A percentile compares a stretch with the other conserved stretches of the same genome.
Conservation (phyloP, 176 grass and related monocot species). For the Oropetium thomaeum region DNA sequence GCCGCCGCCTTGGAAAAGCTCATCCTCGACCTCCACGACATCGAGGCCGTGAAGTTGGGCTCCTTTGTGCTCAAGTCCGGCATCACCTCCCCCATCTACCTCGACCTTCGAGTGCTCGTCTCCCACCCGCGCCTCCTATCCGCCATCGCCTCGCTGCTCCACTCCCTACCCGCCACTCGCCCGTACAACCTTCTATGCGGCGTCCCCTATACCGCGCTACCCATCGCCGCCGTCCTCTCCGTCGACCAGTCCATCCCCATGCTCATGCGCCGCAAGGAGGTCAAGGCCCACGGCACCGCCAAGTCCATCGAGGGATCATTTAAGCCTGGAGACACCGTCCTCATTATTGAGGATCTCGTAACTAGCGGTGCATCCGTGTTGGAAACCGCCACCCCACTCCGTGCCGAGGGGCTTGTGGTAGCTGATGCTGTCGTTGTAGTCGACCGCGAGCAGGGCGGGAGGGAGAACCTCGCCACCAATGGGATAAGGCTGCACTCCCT, state of each 20-base stretch:
- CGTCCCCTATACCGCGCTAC: constrained; percentile 93
- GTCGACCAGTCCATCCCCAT: constrained; percentile 65
- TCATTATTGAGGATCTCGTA: constrained; percentile 92
- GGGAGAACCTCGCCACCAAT: constrained; percentile 68
- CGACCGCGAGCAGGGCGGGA: constrained; percentile 83
- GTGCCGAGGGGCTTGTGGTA: constrained; percentile 54
- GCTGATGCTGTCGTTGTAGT: constrained; percentile 75
- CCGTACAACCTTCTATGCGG: constrained; percentile 80
- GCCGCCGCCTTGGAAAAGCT: constrained; percentile 50
- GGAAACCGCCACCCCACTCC: constrained; percentile 68
- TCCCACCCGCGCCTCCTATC: constrained; percentile 78
- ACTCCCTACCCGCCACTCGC: constrained; percentile 42
- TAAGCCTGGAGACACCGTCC: constrained; percentile 45
- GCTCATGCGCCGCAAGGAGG: constrained; percentile 96
- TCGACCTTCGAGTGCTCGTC: constrained; percentile 90
- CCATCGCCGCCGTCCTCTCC: constrained; percentile 81
- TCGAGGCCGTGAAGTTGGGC: constrained; percentile 83
- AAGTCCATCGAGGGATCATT: constrained; percentile 81
- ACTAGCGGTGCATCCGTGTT: constrained; percentile 92
- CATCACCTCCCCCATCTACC: constrained; percentile 95
- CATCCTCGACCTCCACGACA: constrained; percentile 81
- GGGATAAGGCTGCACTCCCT: constrained; percentile 76
- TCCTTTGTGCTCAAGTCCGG: constrained; percentile 92
- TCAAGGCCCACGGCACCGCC: constrained; percentile 84
- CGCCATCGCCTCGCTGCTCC: constrained; percentile 62